Evolutionary conservation across 2,329 filamentous ascomycete genomes (phyloP), one percentile per base, ranked within the genome.

Genomic region (Aspergillus sp.): DNA sequence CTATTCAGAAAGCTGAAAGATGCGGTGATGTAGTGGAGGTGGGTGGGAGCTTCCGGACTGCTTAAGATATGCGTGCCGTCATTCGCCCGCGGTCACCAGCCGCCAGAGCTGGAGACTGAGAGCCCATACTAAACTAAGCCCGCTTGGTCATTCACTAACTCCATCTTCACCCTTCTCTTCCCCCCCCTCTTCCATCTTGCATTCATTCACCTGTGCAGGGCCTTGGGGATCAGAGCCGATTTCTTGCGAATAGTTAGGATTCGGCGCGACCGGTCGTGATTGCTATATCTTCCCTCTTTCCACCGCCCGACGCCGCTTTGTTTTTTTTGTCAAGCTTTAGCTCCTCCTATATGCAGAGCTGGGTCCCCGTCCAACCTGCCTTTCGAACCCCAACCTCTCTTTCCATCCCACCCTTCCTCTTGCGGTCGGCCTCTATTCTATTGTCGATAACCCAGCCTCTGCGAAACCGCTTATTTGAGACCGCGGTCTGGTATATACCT

Each of bases 231-330:
- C 35, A 52, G 31, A 55, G 23, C 50, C 37, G 15, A 9, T 46
- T 8, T n/a, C 45, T 17, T 17, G 24, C 17, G 41, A 52, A 27
- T 19, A 52, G 50, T 19, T 21, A 52, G 50, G 46, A 27, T 15
- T 44, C 46, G 44, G 39, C 33, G 35, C 35, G 43, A 47, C 27
- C 35, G 50, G 44, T 54, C 37, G 41, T 55, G 39, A 37, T 43
- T 56, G 37, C 45, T 43, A 57, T 41, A 44, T 31, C 40, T 39
- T 50, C 48, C 40, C 46, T 57, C 58, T 50, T 62, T 58, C 54
- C 58, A 66, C 66, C 69, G 69, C 69, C 67, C 27, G 27, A 11
- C 68, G 66, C 62, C 59, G 53, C 41, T 33, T 56, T 55, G 46
- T 65, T 70, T 60, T 65, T 68, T 66, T 62, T 64, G 62, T 46